These are phyloP conservation scores for Phytophthora megakarya DNA, from an alignment of 352 stramenopile genomes.

Conservation along the genomic window DNA sequence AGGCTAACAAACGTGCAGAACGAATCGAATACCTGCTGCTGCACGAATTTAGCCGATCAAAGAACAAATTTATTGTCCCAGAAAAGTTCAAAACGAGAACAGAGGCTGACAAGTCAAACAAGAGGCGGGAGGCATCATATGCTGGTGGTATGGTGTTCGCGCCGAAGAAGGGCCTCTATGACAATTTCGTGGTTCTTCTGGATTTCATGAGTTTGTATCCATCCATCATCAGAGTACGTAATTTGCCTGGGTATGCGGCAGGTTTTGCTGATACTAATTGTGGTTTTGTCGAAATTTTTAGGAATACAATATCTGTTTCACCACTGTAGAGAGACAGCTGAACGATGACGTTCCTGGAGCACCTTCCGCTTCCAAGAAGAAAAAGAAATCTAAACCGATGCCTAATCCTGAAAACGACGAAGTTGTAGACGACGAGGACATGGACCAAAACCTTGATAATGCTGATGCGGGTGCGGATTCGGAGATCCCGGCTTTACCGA, in stretches of 20 bases:
- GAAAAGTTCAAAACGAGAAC: constrained; percentile 91
- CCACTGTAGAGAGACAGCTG: constrained; percentile 94
- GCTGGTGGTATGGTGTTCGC: constrained; percentile 99
- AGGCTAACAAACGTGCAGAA: constrained; percentile 96
- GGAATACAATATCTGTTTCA: constrained; percentile 99
- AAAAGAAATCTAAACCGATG: constrained; percentile 60
- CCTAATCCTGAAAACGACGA: constrained; percentile 64
- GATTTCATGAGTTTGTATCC: constrained; percentile 99
- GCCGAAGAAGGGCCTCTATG: constrained; percentile 99
- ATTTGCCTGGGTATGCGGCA: background rate
- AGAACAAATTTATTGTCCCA: constrained; percentile 98
- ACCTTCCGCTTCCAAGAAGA: constrained; percentile 48
- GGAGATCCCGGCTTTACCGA: constrained; percentile 85
- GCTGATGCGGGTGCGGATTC: constrained; percentile 74
- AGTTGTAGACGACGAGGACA: constrained; percentile 80
- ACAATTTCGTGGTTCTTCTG: constrained; percentile 99
- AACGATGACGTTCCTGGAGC: constrained; percentile 51
- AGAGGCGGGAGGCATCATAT: constrained; percentile 93
- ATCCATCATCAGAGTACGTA: constrained; percentile 95
- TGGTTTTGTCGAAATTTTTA: constrained; percentile 47
- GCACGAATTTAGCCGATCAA: constrained; percentile 96
- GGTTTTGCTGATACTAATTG: constrained; percentile 8
- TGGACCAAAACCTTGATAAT: constrained; percentile 71
- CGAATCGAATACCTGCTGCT: constrained; percentile 99
- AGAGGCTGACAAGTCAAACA: constrained; percentile 64